Evolutionary conservation across 352 stramenopile species (phyloP).

Genomic region (Phytophthora europaea): DNA sequence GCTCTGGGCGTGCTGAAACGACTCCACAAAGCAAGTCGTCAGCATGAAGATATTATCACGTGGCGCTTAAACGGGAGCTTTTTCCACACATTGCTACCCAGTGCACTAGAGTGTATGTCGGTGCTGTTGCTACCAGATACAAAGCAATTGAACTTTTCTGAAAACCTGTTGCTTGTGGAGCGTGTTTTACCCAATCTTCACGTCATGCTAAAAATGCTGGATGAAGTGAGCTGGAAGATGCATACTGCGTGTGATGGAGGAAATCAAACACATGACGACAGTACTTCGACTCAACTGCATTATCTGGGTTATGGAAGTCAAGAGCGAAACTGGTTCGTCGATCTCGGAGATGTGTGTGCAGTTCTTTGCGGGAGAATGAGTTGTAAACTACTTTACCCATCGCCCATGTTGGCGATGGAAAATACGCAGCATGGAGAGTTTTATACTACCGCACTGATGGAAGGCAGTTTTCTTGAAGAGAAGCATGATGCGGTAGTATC

Average conservation of each 20-base stretch:
- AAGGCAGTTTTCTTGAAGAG: slow-evolving; percentile 26
- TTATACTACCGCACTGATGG: slow-evolving; percentile 16
- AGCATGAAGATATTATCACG: slow-evolving; percentile 65
- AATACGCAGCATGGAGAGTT: slow-evolving; percentile 1
- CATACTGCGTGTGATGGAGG: slow-evolving; percentile 27
- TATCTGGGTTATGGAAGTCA: not conserved
- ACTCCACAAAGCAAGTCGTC: slow-evolving; percentile 61
- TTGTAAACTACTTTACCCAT: slow-evolving; percentile 37
- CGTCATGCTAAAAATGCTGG: slow-evolving; percentile 65
- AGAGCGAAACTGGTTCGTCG: slow-evolving; percentile 51
- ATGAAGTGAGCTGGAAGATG: slow-evolving; percentile 75
- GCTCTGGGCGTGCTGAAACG: slow-evolving; percentile 49
- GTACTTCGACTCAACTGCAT: not conserved
- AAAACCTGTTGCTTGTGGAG: slow-evolving; percentile 43
- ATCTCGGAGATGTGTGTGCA: slow-evolving; percentile 57
- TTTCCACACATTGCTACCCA: slow-evolving; percentile 55
- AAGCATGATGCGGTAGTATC: not conserved
- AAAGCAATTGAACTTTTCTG: not conserved
- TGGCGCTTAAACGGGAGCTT: slow-evolving; percentile 63
- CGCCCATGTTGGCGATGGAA: not conserved
- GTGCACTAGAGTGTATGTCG: slow-evolving; percentile 56
- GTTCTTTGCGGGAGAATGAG: slow-evolving; percentile 60
- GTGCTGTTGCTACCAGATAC: slow-evolving; percentile 30
- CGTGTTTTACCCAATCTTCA: slow-evolving; percentile 47
- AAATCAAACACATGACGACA: slow-evolving; percentile 46